These are phyloP conservation scores for Aspergillus brunneoviolaceus DNA, from an alignment of 2,329 filamentous ascomycete genomes.

Conservation along the genomic window DNA sequence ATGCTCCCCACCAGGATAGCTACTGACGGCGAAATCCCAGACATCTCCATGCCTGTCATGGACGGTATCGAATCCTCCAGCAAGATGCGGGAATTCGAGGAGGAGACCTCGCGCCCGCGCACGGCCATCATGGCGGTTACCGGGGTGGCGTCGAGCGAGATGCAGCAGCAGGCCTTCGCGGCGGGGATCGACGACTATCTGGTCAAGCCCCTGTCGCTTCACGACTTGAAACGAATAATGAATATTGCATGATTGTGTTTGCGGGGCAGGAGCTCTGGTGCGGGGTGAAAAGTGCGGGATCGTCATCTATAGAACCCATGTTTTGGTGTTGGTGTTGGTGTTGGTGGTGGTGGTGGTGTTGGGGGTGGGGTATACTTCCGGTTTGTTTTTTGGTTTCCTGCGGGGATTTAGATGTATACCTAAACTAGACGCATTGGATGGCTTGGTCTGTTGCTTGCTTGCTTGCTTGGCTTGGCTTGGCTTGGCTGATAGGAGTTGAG, in stretches of 20 bases:
- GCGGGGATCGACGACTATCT: slow-evolving; percentile 35
- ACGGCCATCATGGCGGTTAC: slow-evolving; percentile 34
- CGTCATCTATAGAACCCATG: too few species aligned
- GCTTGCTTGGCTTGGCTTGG: too few species aligned
- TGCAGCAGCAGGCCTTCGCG: slow-evolving; percentile 32
- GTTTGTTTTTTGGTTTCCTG: neutral
- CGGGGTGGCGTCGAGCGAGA: slow-evolving; percentile 31
- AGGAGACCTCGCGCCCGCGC: slow-evolving; percentile 22
- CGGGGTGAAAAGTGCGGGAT: neutral
- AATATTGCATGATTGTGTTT: slow-evolving; percentile 20
- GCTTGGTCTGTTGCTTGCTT: neutral
- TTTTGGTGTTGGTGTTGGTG: neutral
- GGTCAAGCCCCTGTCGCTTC: slow-evolving; percentile 33
- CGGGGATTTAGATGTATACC: neutral
- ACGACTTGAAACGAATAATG: slow-evolving; percentile 32
- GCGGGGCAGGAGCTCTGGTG: neutral
- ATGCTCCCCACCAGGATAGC: neutral
- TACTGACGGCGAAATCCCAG: slow-evolving; percentile 19
- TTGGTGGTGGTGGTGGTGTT: neutral
- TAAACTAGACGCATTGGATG: neutral
- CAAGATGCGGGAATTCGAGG: slow-evolving; percentile 40
- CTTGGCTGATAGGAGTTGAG: too few species aligned
- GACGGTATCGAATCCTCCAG: slow-evolving; percentile 45
- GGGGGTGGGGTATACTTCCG: neutral
- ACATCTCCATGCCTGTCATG: slow-evolving; percentile 47